Percentiles rank a stretch among this genome's conserved stretches.
These are phyloP conservation scores for Macrophomina pseudophaseolina DNA, from an alignment of 2,329 filamentous ascomycete genomes.

Conservation along the genomic window DNA sequence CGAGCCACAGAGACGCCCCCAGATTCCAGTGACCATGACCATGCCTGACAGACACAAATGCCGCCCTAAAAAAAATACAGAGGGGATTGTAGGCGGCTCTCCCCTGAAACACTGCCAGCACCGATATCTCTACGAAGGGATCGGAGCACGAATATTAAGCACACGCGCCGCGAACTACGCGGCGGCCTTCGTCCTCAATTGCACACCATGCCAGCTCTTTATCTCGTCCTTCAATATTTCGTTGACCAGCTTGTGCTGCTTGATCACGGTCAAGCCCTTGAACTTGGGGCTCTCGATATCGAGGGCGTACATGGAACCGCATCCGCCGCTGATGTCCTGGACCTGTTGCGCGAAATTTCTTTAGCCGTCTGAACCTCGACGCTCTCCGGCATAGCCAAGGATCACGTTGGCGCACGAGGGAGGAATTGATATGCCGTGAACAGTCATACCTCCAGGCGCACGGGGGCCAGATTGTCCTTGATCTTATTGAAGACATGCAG, in stretches of 20 bases:
- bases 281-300: constrained; percentile 76
- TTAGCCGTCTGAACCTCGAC: background rate
- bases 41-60: constrained; percentile 1
- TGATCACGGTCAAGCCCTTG: constrained; percentile 71
- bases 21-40: background rate
- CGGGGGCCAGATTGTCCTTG: constrained; percentile 48
- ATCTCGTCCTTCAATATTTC: constrained; percentile 74
- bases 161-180: background rate
- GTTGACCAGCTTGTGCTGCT: constrained; percentile 84
- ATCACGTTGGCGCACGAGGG: background rate
- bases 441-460: constrained; percentile 51
- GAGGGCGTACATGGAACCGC: constrained; percentile 86
- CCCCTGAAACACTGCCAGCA: background rate
- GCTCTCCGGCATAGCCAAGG: background rate
- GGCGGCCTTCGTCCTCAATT: constrained; percentile 68
- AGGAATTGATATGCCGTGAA: background rate
- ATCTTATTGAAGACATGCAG: constrained; percentile 55
- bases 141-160: background rate
- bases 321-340: constrained; percentile 81
- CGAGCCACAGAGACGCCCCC: constrained; percentile 8
- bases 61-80: constrained; percentile 4
- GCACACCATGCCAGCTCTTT: constrained; percentile 81
- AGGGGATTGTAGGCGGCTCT: background rate
- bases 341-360: constrained; percentile 52
- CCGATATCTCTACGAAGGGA: background rate